Conservation (phyloP, 345 rosid genomes). For the Salix dunnii region DNA sequence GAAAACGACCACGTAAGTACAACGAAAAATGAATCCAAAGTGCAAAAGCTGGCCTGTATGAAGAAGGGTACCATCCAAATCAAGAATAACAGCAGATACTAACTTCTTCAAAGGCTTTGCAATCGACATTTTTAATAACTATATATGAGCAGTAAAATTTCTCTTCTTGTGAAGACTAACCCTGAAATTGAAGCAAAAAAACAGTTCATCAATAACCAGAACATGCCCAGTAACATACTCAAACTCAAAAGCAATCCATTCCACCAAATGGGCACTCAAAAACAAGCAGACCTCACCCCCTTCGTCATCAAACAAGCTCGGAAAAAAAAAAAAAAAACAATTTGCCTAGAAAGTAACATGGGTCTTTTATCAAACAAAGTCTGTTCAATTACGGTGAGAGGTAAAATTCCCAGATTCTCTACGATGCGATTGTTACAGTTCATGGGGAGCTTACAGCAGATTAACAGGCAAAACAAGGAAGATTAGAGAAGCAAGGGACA, state of each 20-base stretch:
- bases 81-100: conserved; percentile 50
- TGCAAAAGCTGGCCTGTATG: conserved; percentile 41
- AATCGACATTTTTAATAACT: conserved; percentile 27
- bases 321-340: too few species aligned
- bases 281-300: not conserved
- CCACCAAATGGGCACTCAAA: too few species aligned
- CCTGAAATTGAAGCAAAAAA: not conserved
- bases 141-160: not conserved
- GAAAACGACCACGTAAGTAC: not conserved
- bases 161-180: not conserved
- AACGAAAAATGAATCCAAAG: not conserved
- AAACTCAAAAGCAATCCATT: not conserved
- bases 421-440: too few species aligned
- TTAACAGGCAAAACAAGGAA: not conserved
- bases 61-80: conserved; percentile 74
- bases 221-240: not conserved
- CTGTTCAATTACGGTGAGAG: not conserved
- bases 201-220: not conserved
- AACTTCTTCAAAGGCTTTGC: conserved; percentile 20
- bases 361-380: conserved; percentile 1
- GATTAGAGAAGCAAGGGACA: not conserved
- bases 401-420: not conserved
- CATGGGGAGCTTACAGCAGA: too few species aligned
- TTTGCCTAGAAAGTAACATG: not conserved
- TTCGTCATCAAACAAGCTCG: too few species aligned